Evolutionary conservation across 192 early-diverging fungal genomes (phyloP), one percentile per base, ranked within the genome.

Genomic region (Backusella australiensis): DNA sequence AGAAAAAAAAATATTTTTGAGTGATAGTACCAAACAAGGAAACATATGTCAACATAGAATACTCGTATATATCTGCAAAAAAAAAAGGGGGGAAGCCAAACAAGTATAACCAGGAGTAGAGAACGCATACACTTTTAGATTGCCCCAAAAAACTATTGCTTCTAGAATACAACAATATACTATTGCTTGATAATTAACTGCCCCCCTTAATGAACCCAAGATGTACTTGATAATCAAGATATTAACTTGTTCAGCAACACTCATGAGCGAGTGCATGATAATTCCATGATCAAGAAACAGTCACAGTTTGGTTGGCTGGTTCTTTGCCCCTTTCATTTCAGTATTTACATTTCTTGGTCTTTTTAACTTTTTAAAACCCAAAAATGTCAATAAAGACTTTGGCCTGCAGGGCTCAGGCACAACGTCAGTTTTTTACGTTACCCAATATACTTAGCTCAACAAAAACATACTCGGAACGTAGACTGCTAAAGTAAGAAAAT

Each of bases 381-480:
- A 3, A 63, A 63, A 63, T 63, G 56, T 63, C 56, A 26, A 3
- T 63, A 29, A 63, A 63, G 56, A 63, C 56, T 63, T 63, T 63
- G 56, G 56, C 56, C 56, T 63, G 56, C 56, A 63, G 56, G 56
- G 26, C 11, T 32, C 56, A 63, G 56, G 56, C 56, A 29, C 56
- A 63, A 6, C 74, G 74, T 14, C 34, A 65, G 15, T 75, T 75
- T 65, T 75, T 75, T 29, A 75, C 38, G 5, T 42, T 75, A 29
- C 74, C 74, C 8, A 67, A 75, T 19, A 9, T 75, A 41, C 36
- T 75, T 23, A 75, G 74, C 29, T 67, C 65, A 26, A 36, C 38
- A 46, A 75, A 75, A 32, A 38, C 66, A 41, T 75, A 75, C 15
- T 75, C 74, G 4, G 74, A 75, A 46, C 63, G 74, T 41, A 66